Percentiles rank a stretch among this genome's conserved stretches.
Conservation (phyloP, 352 stramenopile species). For the Phytopythium boreale region DNA sequence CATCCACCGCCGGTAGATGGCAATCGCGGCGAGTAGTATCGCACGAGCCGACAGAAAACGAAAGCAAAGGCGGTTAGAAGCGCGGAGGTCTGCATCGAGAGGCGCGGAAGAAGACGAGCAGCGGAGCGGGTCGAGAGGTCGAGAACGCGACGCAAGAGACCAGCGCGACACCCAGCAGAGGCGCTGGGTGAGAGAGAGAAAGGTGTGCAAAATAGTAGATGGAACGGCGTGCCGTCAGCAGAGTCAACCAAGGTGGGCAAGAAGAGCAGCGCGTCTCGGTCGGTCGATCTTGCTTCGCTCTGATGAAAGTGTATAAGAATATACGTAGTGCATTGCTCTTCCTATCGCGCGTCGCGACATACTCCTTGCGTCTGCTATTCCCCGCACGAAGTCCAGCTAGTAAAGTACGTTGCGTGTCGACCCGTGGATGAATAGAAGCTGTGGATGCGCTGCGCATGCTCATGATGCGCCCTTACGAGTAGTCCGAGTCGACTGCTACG, state of each 20-base stretch:
- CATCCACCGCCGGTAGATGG: conserved; percentile 71
- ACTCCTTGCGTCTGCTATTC: conserved; percentile 10
- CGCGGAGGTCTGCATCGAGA: not conserved
- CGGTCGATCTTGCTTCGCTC: conserved; percentile 31
- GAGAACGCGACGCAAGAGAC: not conserved
- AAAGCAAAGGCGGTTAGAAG: not conserved
- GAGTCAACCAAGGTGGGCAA: conserved; percentile 34
- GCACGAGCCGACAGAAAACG: not conserved
- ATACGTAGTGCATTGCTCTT: conserved; percentile 23
- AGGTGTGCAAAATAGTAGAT: conserved; percentile 4
- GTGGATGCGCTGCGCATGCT: not conserved
- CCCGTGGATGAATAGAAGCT: not conserved
- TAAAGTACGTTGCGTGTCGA: not conserved
- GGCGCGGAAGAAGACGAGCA: not conserved
- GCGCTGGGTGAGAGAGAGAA: not conserved
- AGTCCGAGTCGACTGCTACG: conserved; percentile 65
- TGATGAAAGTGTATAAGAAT: conserved; percentile 28
- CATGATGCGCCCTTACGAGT: conserved; percentile 24
- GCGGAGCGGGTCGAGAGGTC: not conserved
- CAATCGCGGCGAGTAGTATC: not conserved
- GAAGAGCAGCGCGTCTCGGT: conserved; percentile 1
- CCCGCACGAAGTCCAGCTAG: no score
- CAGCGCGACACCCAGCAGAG: not conserved
- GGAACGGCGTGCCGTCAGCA: conserved; percentile 40
- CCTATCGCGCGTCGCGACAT: conserved; percentile 14